Percentiles rank a stretch among this genome's conserved stretches.
Evolutionary conservation across 2,329 filamentous ascomycete genomes (phyloP).

Genomic region (Periconia sp.): DNA sequence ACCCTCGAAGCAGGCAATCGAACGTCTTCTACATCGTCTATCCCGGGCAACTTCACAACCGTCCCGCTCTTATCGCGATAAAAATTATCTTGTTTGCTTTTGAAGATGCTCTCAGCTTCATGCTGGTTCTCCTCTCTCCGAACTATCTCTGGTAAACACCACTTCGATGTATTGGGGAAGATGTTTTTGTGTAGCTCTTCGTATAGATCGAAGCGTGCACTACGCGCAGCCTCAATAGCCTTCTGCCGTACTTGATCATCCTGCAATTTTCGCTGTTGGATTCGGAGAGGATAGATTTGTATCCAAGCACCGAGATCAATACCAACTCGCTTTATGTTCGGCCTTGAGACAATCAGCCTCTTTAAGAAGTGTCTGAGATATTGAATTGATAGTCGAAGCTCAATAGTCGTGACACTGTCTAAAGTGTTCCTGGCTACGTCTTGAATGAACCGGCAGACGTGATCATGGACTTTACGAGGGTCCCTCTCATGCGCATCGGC

Average conservation of each 20-base stretch:
- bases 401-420: conserved; percentile 17
- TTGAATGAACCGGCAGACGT: conserved; percentile 21
- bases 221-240: conserved; percentile 6
- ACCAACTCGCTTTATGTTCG: conserved; percentile 21
- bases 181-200: conserved; percentile 8
- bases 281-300: conserved; percentile 22
- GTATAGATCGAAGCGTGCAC: conserved; percentile 7
- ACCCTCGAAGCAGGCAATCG: too few relatives aligned
- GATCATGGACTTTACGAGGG: conserved; percentile 8
- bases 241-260: conserved; percentile 7
- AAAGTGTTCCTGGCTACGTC: conserved; percentile 10
- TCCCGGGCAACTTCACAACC: too few relatives aligned
- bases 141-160: conserved; percentile 12
- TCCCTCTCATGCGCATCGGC: conserved; percentile 4
- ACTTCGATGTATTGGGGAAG: conserved; percentile 5
- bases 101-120: neutral
- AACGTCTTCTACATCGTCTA: too few relatives aligned
- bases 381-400: conserved; percentile 25
- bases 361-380: conserved; percentile 18
- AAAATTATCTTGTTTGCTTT: conserved; percentile 1
- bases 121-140: neutral
- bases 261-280: neutral
- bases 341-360: conserved; percentile 8
- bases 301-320: conserved; percentile 37
- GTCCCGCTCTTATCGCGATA: conserved; percentile 8